Evolutionary conservation across 2,329 filamentous ascomycete species (phyloP), one percentile per base, ranked within the genome.

Genomic region (Amesomyces nigricolor): DNA sequence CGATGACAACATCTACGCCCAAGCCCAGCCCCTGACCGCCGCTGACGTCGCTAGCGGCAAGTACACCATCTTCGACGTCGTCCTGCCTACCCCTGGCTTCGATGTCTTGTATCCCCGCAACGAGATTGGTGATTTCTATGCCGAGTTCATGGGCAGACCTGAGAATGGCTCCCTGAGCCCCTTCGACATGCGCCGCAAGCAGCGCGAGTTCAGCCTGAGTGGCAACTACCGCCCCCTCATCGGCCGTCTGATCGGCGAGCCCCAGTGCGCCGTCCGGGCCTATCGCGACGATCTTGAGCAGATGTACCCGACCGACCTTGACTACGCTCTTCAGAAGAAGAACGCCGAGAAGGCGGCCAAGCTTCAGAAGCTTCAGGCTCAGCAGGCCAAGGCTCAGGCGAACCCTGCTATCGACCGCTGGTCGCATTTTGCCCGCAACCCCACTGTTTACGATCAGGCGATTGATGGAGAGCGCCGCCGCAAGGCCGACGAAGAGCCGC

Each of bases 41-140:
- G 84, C 86, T n/a, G 94, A 99, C 68, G 88, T 84, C 2, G 78
- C 79, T 26, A 88, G 83, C 61, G 90, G 89, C 10, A 78, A 80
- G 56, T 96, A 87, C 71, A 83, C 79, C 38, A 87, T 99, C 64
- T 90, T 88, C 66, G 94, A 99, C 67, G 68, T 97, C 59, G 91
- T 99, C 11, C 78, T 99, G 2, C 92, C 95, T 3, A 85, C 88
- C n/a, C 94, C 94, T 0, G 94, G 94, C 16, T 96, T 85, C 73
- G 91, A 96, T 64, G 82, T 97, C 39, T 71, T 88, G 37, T 99
- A 97, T 67, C 94, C 94, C 0, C 68, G 77, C 19, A 97, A 99
- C 69, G 82, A 83, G 37, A 83, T 96, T 59, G 89, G 87, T n/a
- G 78, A 82, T 3, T 95, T 87, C 69, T 99, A 97, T 73, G 79